Conservation (phyloP, 345 rosid genomes). For the Ceriops decandra region DNA sequence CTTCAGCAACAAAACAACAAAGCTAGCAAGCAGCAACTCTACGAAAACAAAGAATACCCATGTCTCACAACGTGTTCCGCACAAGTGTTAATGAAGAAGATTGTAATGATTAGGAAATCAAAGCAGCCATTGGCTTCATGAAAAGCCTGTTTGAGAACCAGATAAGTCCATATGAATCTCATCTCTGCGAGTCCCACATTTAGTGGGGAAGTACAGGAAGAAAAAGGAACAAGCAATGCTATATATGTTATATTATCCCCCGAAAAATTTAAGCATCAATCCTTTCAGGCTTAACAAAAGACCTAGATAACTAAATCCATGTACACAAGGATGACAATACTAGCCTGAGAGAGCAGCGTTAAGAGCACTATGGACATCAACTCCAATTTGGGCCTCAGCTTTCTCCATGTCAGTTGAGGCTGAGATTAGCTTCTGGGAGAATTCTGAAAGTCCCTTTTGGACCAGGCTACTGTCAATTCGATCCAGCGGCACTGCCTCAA, state of each 20-base stretch:
- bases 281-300: background rate
- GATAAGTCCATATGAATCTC: background rate
- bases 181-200: background rate
- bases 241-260: no score
- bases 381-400: conserved; percentile 81
- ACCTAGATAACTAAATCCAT: background rate
- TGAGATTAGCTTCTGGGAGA: conserved; percentile 58
- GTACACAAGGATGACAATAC: background rate
- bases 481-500: conserved; percentile 71
- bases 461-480: conserved; percentile 58
- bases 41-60: no score
- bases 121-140: no score
- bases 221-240: background rate
- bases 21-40: no score
- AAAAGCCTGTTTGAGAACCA: background rate
- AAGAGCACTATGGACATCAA: conserved; percentile 67
- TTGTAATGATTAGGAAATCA: no score
- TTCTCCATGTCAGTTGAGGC: conserved; percentile 69
- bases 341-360: conserved; percentile 50
- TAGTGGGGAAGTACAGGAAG: background rate
- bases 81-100: no score
- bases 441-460: conserved; percentile 71
- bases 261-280: background rate
- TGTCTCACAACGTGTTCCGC: no score
- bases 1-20: no score